Conservation (phyloP, 2,329 filamentous ascomycete genomes). For the Xylaria sp. region DNA sequence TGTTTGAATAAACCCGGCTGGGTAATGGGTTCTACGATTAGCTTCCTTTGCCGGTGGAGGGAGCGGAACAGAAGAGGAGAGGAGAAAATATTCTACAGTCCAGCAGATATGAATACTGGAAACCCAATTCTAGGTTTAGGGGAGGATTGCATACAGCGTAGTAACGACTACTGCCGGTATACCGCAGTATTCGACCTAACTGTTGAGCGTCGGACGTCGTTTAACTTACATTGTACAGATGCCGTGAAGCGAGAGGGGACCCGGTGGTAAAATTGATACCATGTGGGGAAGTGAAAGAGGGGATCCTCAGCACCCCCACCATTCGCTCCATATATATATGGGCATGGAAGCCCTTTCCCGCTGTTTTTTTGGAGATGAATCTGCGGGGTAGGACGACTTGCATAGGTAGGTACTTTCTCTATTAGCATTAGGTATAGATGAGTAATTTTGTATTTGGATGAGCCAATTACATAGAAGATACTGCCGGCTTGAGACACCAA, state of each 20-base stretch:
- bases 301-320: neutral
- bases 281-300: neutral
- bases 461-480: neutral
- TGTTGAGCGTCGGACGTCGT: neutral
- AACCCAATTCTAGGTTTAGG: neutral
- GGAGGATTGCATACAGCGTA: neutral
- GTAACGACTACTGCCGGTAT: neutral
- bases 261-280: too few species aligned
- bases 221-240: neutral
- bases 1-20: neutral
- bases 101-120: neutral
- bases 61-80: neutral
- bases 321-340: neutral
- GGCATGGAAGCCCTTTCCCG: neutral
- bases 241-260: slow-evolving; percentile 9
- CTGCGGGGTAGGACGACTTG: slow-evolving; percentile 14
- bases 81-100: slow-evolving; percentile 5
- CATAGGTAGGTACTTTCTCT: neutral
- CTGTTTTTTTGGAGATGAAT: slow-evolving; percentile 13
- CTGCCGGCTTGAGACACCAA: neutral
- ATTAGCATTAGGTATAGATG: neutral
- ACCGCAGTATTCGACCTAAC: neutral
- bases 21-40: neutral
- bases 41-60: neutral
- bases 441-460: neutral